phyloP scores from a whole-genome alignment of 2,329 filamentous ascomycete genomes.

The Ophiostoma novo-ulmi region DNA sequence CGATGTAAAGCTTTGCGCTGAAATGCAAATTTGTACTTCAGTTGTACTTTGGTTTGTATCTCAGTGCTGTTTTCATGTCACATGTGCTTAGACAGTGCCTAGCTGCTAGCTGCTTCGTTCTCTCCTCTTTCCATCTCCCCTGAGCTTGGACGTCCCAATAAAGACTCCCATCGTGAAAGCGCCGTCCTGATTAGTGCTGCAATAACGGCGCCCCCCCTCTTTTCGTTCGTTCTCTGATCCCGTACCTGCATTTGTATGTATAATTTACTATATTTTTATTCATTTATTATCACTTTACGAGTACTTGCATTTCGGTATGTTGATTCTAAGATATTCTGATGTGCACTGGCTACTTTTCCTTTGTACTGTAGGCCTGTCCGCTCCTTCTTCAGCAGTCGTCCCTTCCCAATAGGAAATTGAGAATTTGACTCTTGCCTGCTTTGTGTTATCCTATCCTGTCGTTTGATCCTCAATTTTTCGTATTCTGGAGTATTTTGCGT shows the following conservation, averaged over 20 bases:
- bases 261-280: background rate
- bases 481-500: background rate
- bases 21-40: too few species aligned
- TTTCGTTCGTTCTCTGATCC: background rate
- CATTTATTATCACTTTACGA: background rate
- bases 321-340: background rate
- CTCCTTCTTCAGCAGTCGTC: background rate
- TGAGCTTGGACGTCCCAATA: slow-evolving; percentile 8
- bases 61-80: too few species aligned
- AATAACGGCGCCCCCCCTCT: background rate
- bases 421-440: background rate
- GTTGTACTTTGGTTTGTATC: too few species aligned
- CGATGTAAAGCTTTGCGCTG: too few species aligned
- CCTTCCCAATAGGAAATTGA: background rate
- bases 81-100: background rate
- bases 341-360: background rate
- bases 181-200: background rate
- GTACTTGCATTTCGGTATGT: background rate
- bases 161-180: background rate
- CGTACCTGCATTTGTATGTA: background rate
- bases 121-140: slow-evolving; percentile 3
- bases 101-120: background rate
- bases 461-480: background rate
- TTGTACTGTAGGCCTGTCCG: background rate
- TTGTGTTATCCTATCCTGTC: background rate